Percentiles rank a stretch among this genome's conserved stretches.
Conservation (phyloP, 1,284 basidiomycete genomes). For the Cutaneotrichosporon cutaneum region DNA sequence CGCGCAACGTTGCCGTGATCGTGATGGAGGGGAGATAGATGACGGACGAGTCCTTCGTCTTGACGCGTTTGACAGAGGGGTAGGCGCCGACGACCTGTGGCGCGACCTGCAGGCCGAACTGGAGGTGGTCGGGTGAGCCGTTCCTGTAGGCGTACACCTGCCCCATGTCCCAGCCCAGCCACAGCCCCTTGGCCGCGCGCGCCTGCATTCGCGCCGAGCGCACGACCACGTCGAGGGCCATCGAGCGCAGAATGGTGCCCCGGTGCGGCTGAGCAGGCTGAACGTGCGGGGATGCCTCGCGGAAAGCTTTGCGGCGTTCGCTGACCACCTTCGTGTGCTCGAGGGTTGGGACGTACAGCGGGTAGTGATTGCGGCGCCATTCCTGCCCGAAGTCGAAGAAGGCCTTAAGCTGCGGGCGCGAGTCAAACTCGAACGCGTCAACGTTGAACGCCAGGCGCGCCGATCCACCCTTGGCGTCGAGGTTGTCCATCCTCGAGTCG, state of each 20-base stretch:
- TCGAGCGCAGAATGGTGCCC: constrained; percentile 2
- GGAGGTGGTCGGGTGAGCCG: constrained; percentile 22
- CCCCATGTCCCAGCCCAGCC: constrained; percentile 47
- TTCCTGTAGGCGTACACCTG: constrained; percentile 32
- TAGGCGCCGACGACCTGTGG: constrained; percentile 45
- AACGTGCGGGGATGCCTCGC: background rate
- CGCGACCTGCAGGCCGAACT: constrained; percentile 36
- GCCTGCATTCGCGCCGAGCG: constrained; percentile 30
- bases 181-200: constrained; percentile 41
- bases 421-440: constrained; percentile 36
- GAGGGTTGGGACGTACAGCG: constrained; percentile 31
- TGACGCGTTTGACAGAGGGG: constrained; percentile 31
- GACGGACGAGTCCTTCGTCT: constrained; percentile 32
- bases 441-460: constrained; percentile 26
- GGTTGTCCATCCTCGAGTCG: constrained; percentile 10
- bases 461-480: constrained; percentile 3
- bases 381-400: constrained; percentile 41
- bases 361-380: constrained; percentile 40
- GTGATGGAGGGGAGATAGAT: constrained; percentile 32
- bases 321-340: constrained; percentile 20
- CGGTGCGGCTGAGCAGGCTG: background rate
- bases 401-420: constrained; percentile 37
- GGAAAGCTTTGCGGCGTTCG: background rate
- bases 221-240: constrained; percentile 35
- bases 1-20: constrained; percentile 24